These are phyloP conservation scores for Leptographium lundbergii DNA, from an alignment of 2,329 filamentous ascomycete species.

Conservation along the genomic window DNA sequence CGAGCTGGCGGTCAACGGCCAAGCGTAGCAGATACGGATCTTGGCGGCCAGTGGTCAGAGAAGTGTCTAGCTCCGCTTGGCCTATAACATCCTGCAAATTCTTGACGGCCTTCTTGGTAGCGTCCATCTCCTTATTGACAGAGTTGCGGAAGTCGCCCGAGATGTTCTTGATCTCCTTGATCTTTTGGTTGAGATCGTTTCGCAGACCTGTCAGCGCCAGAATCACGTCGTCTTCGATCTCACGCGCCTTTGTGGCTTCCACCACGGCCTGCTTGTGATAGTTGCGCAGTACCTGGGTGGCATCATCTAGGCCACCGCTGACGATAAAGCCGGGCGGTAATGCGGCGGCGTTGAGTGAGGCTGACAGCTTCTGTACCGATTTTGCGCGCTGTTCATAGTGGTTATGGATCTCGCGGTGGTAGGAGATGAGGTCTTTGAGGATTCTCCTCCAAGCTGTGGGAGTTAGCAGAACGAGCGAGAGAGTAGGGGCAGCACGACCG, in stretches of 20 bases:
- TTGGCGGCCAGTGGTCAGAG: conserved; percentile 66
- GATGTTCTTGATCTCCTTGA: conserved; percentile 93
- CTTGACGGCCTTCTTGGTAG: conserved; percentile 65
- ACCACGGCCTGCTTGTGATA: conserved; percentile 71
- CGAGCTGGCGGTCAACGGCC: conserved; percentile 77
- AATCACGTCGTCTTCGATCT: conserved; percentile 87
- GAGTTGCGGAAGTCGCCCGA: conserved; percentile 94
- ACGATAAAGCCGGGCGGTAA: conserved; percentile 65
- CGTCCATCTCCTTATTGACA: conserved; percentile 88
- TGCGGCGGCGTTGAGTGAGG: conserved; percentile 68
- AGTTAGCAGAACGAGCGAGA: not conserved
- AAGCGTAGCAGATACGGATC: conserved; percentile 85
- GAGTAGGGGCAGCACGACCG: not conserved
- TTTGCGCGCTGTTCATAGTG: conserved; percentile 83
- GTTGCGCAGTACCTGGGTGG: conserved; percentile 63
- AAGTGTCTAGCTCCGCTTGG: conserved; percentile 65
- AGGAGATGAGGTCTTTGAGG: conserved; percentile 84
- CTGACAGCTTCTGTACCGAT: conserved; percentile 67
- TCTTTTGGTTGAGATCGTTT: conserved; percentile 85
- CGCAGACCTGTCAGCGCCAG: conserved; percentile 73
- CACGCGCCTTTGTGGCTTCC: conserved; percentile 78
- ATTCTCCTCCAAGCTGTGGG: conserved; percentile 79
- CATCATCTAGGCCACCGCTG: conserved; percentile 78
- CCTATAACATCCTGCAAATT: conserved; percentile 72
- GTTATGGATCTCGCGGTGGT: conserved; percentile 82